Percentiles rank a stretch among this genome's conserved stretches.
These are phyloP conservation scores for Dryas integrifolia DNA, from an alignment of 331 rosid genomes.

Conservation along the genomic window DNA sequence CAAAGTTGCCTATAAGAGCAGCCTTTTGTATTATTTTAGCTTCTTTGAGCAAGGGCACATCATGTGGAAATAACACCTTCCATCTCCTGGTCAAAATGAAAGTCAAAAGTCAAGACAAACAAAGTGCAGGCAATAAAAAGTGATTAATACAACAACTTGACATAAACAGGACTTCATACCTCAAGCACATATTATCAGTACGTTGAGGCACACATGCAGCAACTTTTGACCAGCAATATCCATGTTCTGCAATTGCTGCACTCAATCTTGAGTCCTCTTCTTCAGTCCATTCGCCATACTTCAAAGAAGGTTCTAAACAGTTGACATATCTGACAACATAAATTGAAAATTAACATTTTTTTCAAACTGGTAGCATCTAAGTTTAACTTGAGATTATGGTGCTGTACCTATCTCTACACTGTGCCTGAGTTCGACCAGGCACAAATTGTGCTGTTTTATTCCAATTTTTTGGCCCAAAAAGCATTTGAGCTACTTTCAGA, in stretches of 20 bases:
- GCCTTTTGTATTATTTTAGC: constrained; percentile 63
- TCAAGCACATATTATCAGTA: constrained; percentile 87
- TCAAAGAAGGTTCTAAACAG: constrained; percentile 77
- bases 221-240: constrained; percentile 90
- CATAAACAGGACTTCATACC: constrained; percentile 43
- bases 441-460: constrained; percentile 74
- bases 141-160: background rate
- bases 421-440: constrained; percentile 87
- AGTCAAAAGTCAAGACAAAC: constrained; percentile 6
- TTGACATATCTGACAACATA: constrained; percentile 69
- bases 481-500: constrained; percentile 74
- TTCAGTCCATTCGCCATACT: constrained; percentile 67
- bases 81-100: constrained; percentile 67
- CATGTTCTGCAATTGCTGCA: constrained; percentile 65
- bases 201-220: constrained; percentile 80
- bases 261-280: constrained; percentile 80
- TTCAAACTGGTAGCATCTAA: constrained; percentile 14
- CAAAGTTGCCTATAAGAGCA: constrained; percentile 64
- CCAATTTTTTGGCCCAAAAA: constrained; percentile 89
- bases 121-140: constrained; percentile 11
- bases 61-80: constrained; percentile 65
- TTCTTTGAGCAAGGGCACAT: constrained; percentile 62
- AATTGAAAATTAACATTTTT: constrained; percentile 26
- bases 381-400: background rate
- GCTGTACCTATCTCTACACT: constrained; percentile 87